Percentiles rank a stretch among this genome's conserved stretches.
Evolutionary conservation across 371 early-diverging fungal species (phyloP).

Genomic region (Rhizopus delemar): DNA sequence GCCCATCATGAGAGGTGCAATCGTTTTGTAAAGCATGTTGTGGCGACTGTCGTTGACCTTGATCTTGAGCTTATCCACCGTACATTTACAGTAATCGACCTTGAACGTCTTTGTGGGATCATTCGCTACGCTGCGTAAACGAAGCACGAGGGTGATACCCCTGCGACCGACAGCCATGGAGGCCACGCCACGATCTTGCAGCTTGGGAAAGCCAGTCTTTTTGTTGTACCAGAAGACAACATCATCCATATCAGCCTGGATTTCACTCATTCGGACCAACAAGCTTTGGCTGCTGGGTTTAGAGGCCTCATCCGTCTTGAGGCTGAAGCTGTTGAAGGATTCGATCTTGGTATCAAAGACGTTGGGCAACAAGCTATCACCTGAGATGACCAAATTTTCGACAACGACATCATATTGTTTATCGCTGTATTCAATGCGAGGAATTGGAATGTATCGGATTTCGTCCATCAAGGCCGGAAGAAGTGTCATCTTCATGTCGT

Average conservation of each 20-base stretch:
- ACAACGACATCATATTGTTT: conserved; percentile 56
- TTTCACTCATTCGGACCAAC: conserved; percentile 35
- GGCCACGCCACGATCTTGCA: conserved; percentile 64
- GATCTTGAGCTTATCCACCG: conserved; percentile 55
- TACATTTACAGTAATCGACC: conserved; percentile 40
- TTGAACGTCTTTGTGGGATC: conserved; percentile 36
- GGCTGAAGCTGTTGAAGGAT: conserved; percentile 42
- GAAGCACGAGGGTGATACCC: conserved; percentile 52
- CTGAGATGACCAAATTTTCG: conserved; percentile 62
- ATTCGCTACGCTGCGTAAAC: conserved; percentile 35
- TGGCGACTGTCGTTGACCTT: conserved; percentile 50
- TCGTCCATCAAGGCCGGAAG: conserved; percentile 60
- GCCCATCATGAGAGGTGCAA: conserved; percentile 52
- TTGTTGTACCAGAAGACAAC: conserved; percentile 63
- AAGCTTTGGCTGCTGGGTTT: conserved; percentile 46
- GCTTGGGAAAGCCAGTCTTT: conserved; percentile 59
- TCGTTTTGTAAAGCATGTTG: conserved; percentile 49
- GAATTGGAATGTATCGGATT: conserved; percentile 63
- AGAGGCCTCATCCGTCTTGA: conserved; percentile 31
- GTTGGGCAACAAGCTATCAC: conserved; percentile 61
- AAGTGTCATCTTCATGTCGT: conserved; percentile 55
- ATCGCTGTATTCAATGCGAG: conserved; percentile 67
- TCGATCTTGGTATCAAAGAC: conserved; percentile 53
- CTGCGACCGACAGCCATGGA: conserved; percentile 47
- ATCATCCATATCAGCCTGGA: conserved; percentile 38